Conservation (phyloP, 495 filamentous ascomycete genomes). For the Rostrohypoxylon terebratum region DNA sequence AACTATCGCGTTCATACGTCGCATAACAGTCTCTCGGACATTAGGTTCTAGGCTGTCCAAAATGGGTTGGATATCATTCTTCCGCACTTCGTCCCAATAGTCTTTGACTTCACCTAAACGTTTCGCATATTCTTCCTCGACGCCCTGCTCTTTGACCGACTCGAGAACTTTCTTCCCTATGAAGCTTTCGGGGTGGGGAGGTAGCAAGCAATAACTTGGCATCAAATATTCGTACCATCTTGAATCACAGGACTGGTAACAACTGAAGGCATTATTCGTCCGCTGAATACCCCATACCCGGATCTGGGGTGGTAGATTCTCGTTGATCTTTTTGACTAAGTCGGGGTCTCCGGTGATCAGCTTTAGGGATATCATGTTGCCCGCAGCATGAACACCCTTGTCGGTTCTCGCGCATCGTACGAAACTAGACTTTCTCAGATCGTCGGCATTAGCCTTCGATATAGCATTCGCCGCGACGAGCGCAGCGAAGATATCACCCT, state of each 20-base stretch:
- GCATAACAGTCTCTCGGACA: constrained; percentile 56
- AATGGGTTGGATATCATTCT: constrained; percentile 79
- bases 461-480: constrained; percentile 92
- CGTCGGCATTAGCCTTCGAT: constrained; percentile 93
- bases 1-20: constrained; percentile 54
- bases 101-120: constrained; percentile 80
- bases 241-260: constrained; percentile 92
- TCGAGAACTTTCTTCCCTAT: constrained; percentile 82
- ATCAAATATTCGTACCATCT: constrained; percentile 97
- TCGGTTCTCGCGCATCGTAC: constrained; percentile 95
- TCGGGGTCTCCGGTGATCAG: constrained; percentile 92
- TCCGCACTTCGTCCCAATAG: constrained; percentile 85
- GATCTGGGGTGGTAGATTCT: constrained; percentile 84
- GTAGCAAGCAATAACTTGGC: constrained; percentile 88
- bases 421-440: constrained; percentile 95
- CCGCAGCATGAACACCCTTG: constrained; percentile 97
- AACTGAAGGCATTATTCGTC: constrained; percentile 86
- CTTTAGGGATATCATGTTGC: constrained; percentile 95
- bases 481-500: constrained; percentile 94
- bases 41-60: constrained; percentile 63
- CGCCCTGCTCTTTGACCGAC: constrained; percentile 74
- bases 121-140: constrained; percentile 71
- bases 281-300: constrained; percentile 91
- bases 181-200: constrained; percentile 87
- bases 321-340: constrained; percentile 90